Conservation (phyloP, 768 basidiomycete species). For the Pisolithus microcarpus region DNA sequence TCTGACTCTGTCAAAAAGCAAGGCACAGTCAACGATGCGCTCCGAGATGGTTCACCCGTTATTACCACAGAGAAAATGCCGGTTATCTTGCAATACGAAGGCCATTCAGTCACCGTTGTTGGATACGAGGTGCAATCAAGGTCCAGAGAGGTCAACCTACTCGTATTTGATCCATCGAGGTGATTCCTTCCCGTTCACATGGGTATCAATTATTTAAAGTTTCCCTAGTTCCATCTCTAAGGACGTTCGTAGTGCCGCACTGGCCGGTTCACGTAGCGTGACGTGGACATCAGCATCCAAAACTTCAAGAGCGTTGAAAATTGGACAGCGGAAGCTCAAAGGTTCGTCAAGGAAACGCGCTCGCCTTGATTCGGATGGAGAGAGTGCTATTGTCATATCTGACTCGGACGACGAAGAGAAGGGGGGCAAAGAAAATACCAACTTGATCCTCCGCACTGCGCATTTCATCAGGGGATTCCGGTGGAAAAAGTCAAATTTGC, state of each 20-base stretch:
- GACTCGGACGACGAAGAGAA: slow-evolving; percentile 11
- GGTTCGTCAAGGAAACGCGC: slow-evolving; percentile 26
- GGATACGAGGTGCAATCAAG: slow-evolving; percentile 65
- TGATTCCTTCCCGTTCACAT: slow-evolving; percentile 22
- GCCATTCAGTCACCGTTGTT: slow-evolving; percentile 83
- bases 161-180: slow-evolving; percentile 76
- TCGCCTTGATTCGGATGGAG: slow-evolving; percentile 23
- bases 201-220: slow-evolving; percentile 1
- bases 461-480: slow-evolving; percentile 43
- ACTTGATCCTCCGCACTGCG: slow-evolving; percentile 20
- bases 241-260: slow-evolving; percentile 16
- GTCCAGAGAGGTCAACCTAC: slow-evolving; percentile 51
- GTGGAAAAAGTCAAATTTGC: slow-evolving; percentile 34
- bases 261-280: slow-evolving; percentile 5
- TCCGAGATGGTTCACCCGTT: slow-evolving; percentile 47
- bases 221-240: slow-evolving; percentile 8
- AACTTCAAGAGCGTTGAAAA: not conserved
- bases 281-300: slow-evolving; percentile 11
- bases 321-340: slow-evolving; percentile 13
- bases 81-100: slow-evolving; percentile 72
- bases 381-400: slow-evolving; percentile 15
- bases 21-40: slow-evolving; percentile 43
- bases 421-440: not conserved
- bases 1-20: slow-evolving; percentile 25
- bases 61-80: slow-evolving; percentile 63